Conservation (phyloP, 2,329 filamentous ascomycete species). For the Magnaporthales sp. region DNA sequence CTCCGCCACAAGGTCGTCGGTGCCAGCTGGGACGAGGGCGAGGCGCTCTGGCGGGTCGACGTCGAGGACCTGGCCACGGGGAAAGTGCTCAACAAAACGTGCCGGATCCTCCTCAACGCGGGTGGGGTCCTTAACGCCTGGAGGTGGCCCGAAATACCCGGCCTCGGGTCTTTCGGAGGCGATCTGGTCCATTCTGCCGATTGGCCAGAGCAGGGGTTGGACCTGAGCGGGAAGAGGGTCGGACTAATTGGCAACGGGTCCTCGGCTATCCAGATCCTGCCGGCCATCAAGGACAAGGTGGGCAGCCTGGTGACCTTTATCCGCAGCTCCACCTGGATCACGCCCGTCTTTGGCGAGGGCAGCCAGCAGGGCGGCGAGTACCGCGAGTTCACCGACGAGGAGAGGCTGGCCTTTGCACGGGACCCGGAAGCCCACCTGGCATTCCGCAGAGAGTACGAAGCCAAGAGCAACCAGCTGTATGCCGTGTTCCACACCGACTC, state of each 20-base stretch:
- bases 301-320: conserved; percentile 10
- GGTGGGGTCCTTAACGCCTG: conserved; percentile 15
- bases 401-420: conserved; percentile 9
- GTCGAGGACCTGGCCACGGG: conserved; percentile 17
- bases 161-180: conserved; percentile 21
- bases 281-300: conserved; percentile 11
- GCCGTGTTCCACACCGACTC: conserved; percentile 6
- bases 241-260: conserved; percentile 23
- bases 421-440: conserved; percentile 9
- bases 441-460: conserved; percentile 11
- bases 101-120: conserved; percentile 12
- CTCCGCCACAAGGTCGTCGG: conserved; percentile 32
- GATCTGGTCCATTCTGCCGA: conserved; percentile 18
- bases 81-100: conserved; percentile 9
- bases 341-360: conserved; percentile 1
- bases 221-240: conserved; percentile 15
- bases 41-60: conserved; percentile 25
- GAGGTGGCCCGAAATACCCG: conserved; percentile 19
- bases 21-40: conserved; percentile 32
- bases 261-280: conserved; percentile 20
- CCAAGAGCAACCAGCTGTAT: conserved; percentile 9
- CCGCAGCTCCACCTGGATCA: conserved; percentile 12
- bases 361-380: conserved; percentile 8
- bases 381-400: conserved; percentile 9
- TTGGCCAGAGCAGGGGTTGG: conserved; percentile 14